Evolutionary conservation across 768 basidiomycete species (phyloP), one percentile per base, ranked within the genome.

Genomic region (Kwoniella pini): DNA sequence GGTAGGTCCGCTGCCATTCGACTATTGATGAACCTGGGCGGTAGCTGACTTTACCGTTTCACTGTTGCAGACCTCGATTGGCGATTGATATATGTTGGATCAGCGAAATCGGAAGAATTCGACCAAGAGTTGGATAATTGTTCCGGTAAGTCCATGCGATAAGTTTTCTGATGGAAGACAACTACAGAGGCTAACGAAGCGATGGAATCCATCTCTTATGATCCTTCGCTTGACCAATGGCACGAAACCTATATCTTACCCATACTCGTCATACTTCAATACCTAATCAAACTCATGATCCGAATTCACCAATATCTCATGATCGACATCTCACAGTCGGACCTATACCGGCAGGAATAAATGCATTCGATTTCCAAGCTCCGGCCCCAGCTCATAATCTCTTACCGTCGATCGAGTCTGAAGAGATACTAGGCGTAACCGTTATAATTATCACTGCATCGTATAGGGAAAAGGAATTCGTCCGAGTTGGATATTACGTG

Each of bases 401-500:
- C 69, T 93, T 98, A 67, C 94, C 93, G 1, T 76, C 77, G 0
- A 53, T 69, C 49, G 75, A 77, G 40, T 72, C 85, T 30, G 87
- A 90, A 63, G 95, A 98, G 74, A 90, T 95, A 30, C 84, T 99
- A 12, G 96, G 96, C 45, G 94, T 99, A 17, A 91, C 95, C 1
- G 96, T 95, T 5, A 87, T 98, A 75, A 97, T 99, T 71, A 84
- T 99, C 52, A 98, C 94, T 0, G 96, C 92, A 6, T 90, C 90
- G 11, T 99, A 98, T 80, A 86, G 87, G 38, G 95, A 97, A 52
- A 94, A 96, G 72, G 96, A 98, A 77, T 99, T 99, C 73, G 95
- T 99, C n/a, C 87, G 95, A 45, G 94, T 99, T 26, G 96, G 96
- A 6, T 98, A 99, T 77, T 99, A 99, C 79, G 96, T 98, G 80